A percentile compares a stretch with the other conserved stretches of the same genome.
Conservation (phyloP, 228 moss, liverwort and hornwort species). For the Sphagnum magellanicum region DNA sequence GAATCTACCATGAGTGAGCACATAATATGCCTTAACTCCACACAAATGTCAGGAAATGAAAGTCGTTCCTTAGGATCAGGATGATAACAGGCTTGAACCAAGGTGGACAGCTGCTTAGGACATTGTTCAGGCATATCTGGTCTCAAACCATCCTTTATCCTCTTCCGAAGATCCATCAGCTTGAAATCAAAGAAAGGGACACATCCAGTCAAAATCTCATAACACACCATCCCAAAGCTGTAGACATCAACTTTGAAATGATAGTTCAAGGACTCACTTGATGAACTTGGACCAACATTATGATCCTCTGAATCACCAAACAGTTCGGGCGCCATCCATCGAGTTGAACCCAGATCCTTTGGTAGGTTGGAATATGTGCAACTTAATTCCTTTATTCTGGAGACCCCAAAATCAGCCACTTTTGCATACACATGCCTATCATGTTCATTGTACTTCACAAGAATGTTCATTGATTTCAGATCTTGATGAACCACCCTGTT, state of each 20-base stretch:
- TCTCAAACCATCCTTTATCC: constrained; percentile 22
- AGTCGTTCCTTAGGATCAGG: constrained; percentile 33
- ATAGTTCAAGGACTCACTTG: constrained; percentile 11
- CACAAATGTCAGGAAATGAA: constrained; percentile 37
- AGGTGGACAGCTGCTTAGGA: constrained; percentile 22
- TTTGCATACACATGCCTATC: constrained; percentile 17
- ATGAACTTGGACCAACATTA: background rate
- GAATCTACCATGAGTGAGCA: no score
- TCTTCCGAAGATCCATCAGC: constrained; percentile 9
- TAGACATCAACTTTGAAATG: constrained; percentile 47
- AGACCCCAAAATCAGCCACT: constrained; percentile 39
- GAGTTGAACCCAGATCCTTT: constrained; percentile 22
- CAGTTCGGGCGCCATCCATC: constrained; percentile 41
- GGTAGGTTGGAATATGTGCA: constrained; percentile 20
- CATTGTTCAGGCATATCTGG: constrained; percentile 17
- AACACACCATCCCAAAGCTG: constrained; percentile 44
- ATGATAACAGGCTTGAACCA: constrained; percentile 32
- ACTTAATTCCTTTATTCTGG: constrained; percentile 27
- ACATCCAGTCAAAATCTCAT: constrained; percentile 29
- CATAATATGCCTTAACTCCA: background rate
- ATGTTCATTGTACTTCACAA: background rate
- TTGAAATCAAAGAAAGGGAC: constrained; percentile 12
- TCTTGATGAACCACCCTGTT: constrained; percentile 18
- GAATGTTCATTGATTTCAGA: constrained; percentile 22
- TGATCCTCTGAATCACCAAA: constrained; percentile 16